Conservation (phyloP, 1,139 yeast species). For the Eremothecium cymbalariae region DNA sequence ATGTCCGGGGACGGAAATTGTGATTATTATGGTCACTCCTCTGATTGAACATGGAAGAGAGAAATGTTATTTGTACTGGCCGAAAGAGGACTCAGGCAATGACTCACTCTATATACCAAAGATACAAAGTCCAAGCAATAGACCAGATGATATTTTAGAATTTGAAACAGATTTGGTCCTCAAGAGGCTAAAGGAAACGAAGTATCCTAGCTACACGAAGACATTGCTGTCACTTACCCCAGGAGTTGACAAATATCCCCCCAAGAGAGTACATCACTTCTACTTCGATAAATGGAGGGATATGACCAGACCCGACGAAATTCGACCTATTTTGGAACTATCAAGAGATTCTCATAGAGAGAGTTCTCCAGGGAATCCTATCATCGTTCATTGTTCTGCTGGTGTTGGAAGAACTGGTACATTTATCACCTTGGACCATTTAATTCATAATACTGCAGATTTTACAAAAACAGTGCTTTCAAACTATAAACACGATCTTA, state of each 20-base stretch:
- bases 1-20: slow-evolving; percentile 39
- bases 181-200: slow-evolving; percentile 15
- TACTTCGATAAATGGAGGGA: slow-evolving; percentile 42
- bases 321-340: slow-evolving; percentile 28
- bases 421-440: slow-evolving; percentile 55
- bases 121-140: slow-evolving; percentile 19
- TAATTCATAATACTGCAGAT: slow-evolving; percentile 34
- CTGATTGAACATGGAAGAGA: slow-evolving; percentile 48
- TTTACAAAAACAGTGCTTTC: slow-evolving; percentile 18
- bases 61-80: slow-evolving; percentile 80
- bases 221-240: slow-evolving; percentile 22
- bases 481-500: slow-evolving; percentile 25
- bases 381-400: slow-evolving; percentile 64
- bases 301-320: slow-evolving; percentile 36
- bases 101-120: slow-evolving; percentile 12
- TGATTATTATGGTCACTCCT: slow-evolving; percentile 85
- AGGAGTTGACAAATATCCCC: slow-evolving; percentile 13
- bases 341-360: slow-evolving; percentile 26
- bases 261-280: slow-evolving; percentile 35
- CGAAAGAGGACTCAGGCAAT: slow-evolving; percentile 13
- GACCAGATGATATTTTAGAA: slow-evolving; percentile 15
- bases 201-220: slow-evolving; percentile 21
- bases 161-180: slow-evolving; percentile 20
- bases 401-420: slow-evolving; percentile 79
- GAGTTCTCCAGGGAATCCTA: slow-evolving; percentile 31